Evolutionary conservation across 768 basidiomycete genomes (phyloP).

Genomic region (Leccinum ochraceum): DNA sequence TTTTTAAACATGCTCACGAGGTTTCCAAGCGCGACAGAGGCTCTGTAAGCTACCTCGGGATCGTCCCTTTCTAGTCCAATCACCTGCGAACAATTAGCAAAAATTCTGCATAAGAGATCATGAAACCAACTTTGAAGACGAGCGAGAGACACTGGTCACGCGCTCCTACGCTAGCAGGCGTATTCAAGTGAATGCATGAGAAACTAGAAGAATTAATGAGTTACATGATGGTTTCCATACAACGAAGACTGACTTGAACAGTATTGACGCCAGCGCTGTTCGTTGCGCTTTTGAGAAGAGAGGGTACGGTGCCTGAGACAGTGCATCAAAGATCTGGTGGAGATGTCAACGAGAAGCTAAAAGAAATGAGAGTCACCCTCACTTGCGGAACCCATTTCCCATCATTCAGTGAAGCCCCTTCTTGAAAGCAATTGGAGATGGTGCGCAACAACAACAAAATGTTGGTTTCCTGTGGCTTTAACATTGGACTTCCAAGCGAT

Average conservation of each 20-base stretch:
- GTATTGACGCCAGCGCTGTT: constrained; percentile 74
- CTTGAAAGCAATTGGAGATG: constrained; percentile 77
- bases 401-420: constrained; percentile 43
- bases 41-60: constrained; percentile 69
- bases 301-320: constrained; percentile 52
- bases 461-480: constrained; percentile 83
- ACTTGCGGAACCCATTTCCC: constrained; percentile 57
- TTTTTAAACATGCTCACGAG: constrained; percentile 43
- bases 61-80: constrained; percentile 51
- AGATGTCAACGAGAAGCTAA: constrained; percentile 7
- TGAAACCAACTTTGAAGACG: constrained; percentile 44
- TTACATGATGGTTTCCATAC: neutral
- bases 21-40: constrained; percentile 74
- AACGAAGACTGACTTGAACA: constrained; percentile 75
- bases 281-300: constrained; percentile 69
- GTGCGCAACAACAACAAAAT: constrained; percentile 76
- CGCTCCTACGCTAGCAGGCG: constrained; percentile 40
- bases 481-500: constrained; percentile 54
- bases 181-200: constrained; percentile 57
- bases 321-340: constrained; percentile 54
- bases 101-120: neutral
- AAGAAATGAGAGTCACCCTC: constrained; percentile 5
- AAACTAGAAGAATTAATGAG: constrained; percentile 43
- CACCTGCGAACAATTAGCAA: constrained; percentile 21
- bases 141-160: constrained; percentile 47